Evolutionary conservation across 345 rosid genomes (phyloP), one percentile per base, ranked within the genome.

Genomic region (Salix viminalis): DNA sequence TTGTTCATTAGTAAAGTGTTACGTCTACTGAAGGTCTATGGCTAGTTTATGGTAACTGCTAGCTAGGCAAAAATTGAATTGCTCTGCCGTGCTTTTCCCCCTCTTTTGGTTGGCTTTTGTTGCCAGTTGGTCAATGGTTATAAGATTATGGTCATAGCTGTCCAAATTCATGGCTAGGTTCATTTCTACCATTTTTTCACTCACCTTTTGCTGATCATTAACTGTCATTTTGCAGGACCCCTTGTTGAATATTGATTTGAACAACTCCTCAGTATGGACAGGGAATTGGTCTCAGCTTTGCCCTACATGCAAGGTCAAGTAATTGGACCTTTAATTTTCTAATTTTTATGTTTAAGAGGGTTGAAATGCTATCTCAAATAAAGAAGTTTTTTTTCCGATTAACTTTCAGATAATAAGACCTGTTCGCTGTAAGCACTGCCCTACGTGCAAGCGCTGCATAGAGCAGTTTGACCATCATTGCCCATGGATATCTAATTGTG

Each of bases 251-350:
- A 69, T 91, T 68, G 91, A 91, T 85, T 82, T 93, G 83, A 91
- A 87, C 80, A 91, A 77, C 72, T 86, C 91, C 71, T 87, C 94
- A 18, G 67, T 75, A 10, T 89, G 94, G 99, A 87, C 79, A 64
- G 98, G 98, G 83, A 90, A 89, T 84, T 96, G 99, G 99, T 92
- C 98, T 82, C 99, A 93, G 77, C 98, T 93, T 70, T 96, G 99
- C 87, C 98, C 99, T 32, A 93, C 98, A 74, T 96, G 99, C 95
- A 96, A 93, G 99, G 99, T 96, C 74, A 78, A 70, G 80, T 65
- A 77, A 62, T 69, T 44, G 62, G 76, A 16, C 67, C 67, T 76
- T 69, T 44, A 75, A n/a, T 73, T 26, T 12, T 39, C 52, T 65
- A 28, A 18, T 65, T 32, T 13, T 34, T 19, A 32, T 34, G 69